phyloP scores from a whole-genome alignment of 352 stramenopile species.

The Phytophthora idaei region DNA sequence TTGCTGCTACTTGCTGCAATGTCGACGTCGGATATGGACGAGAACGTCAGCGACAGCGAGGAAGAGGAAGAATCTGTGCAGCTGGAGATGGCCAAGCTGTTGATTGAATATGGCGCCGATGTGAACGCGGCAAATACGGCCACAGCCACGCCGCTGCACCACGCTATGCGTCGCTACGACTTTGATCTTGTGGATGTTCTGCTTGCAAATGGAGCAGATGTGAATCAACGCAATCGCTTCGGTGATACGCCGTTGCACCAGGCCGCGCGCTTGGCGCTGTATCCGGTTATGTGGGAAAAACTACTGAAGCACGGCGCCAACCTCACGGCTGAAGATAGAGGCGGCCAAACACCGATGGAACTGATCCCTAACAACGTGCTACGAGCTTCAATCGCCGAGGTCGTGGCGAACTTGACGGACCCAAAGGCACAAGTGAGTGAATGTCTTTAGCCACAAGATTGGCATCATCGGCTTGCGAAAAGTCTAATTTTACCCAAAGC shows the following conservation, averaged over 20 bases:
- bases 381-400: constrained; percentile 28
- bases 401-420: constrained; percentile 20
- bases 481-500: too few species aligned
- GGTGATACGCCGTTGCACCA: constrained; percentile 44
- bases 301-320: constrained; percentile 33
- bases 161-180: constrained; percentile 41
- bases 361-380: constrained; percentile 35
- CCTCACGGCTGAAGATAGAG: constrained; percentile 24
- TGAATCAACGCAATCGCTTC: constrained; percentile 39
- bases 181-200: constrained; percentile 39
- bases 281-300: constrained; percentile 36
- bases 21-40: constrained; percentile 37
- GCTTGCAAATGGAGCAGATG: constrained; percentile 32
- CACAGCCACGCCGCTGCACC: constrained; percentile 29
- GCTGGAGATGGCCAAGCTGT: constrained; percentile 29
- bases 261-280: constrained; percentile 32
- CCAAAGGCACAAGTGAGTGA: neutral
- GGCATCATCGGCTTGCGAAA: too few species aligned
- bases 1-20: constrained; percentile 32
- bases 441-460: too few species aligned
- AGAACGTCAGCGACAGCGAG: constrained; percentile 28
- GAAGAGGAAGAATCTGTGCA: constrained; percentile 27
- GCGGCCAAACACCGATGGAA: constrained; percentile 37
- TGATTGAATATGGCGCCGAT: constrained; percentile 34
- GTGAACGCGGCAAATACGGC: constrained; percentile 34